Percentiles rank a stretch among this genome's conserved stretches.
Evolutionary conservation across 2,329 filamentous ascomycete genomes (phyloP).

Genomic region (Onygena corvina): DNA sequence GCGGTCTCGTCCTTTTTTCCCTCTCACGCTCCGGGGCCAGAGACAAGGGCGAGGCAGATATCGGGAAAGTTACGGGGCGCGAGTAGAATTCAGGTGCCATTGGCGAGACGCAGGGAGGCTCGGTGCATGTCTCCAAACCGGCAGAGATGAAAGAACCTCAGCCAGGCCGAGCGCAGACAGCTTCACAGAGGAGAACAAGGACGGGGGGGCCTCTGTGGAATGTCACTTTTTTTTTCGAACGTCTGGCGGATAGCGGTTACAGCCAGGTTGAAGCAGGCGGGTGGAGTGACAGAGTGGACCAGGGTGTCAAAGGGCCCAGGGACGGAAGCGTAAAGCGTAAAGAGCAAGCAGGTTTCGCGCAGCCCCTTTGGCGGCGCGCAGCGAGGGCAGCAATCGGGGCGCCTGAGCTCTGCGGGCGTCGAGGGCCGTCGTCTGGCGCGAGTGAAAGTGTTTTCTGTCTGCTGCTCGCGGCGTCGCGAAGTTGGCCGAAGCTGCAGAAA

Average conservation of each 20-base stretch:
- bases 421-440: not conserved
- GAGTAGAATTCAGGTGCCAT: not conserved
- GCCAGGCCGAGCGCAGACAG: not conserved
- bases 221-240: no score
- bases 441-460: not conserved
- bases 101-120: not conserved
- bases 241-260: no score
- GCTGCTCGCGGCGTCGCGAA: no score
- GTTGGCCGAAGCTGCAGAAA: no score
- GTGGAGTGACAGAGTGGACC: not conserved
- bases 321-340: not conserved
- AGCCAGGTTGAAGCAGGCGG: not conserved
- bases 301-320: not conserved
- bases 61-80: not conserved
- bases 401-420: not conserved
- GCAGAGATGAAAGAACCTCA: not conserved
- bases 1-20: not conserved
- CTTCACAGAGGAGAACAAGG: not conserved
- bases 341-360: conserved; percentile 1
- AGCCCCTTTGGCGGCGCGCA: no score
- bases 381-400: not conserved
- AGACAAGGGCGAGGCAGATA: no score
- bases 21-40: not conserved
- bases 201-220: not conserved
- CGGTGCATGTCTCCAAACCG: conserved; percentile 3